phyloP scores from a whole-genome alignment of 306 rosid genomes.

The Citrullus mucosospermus region DNA sequence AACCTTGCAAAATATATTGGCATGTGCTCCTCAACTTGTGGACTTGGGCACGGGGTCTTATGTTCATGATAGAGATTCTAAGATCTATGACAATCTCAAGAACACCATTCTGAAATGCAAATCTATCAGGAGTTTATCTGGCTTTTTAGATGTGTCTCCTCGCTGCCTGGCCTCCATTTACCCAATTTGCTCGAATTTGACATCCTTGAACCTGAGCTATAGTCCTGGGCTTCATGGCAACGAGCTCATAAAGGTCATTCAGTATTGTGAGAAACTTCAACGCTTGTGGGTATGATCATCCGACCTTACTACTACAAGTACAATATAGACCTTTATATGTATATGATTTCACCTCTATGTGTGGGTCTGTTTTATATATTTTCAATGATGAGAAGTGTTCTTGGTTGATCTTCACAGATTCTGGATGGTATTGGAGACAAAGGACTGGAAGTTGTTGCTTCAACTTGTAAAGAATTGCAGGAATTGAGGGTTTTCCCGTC shows the following conservation, averaged over 20 bases:
- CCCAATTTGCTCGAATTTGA: constrained; percentile 52
- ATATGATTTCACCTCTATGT: not conserved
- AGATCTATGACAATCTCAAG: constrained; percentile 29
- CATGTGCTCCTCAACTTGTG: constrained; percentile 54
- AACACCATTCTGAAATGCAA: constrained; percentile 36
- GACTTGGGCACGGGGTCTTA: constrained; percentile 81
- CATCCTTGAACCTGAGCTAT: constrained; percentile 76
- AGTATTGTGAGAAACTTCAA: constrained; percentile 51
- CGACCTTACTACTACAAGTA: not conserved
- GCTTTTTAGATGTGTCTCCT: constrained; percentile 71
- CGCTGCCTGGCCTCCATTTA: constrained; percentile 48
- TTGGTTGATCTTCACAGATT: constrained; percentile 28
- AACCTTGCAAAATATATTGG: constrained; percentile 41
- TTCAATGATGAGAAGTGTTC: not conserved
- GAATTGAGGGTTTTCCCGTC: constrained; percentile 91
- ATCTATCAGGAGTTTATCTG: constrained; percentile 71
- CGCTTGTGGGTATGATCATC: constrained; percentile 62
- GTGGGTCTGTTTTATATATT: not conserved
- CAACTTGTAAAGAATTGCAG: constrained; percentile 62
- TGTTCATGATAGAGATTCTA: constrained; percentile 36
- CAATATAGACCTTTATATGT: not conserved
- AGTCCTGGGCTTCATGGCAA: constrained; percentile 59
- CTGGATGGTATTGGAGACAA: constrained; percentile 79
- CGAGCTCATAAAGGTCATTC: constrained; percentile 42
- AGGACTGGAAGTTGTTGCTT: constrained; percentile 68